These are phyloP conservation scores for Tetrahymena elliotti DNA, from an alignment of 73 alveolate species.

Conservation along the genomic window DNA sequence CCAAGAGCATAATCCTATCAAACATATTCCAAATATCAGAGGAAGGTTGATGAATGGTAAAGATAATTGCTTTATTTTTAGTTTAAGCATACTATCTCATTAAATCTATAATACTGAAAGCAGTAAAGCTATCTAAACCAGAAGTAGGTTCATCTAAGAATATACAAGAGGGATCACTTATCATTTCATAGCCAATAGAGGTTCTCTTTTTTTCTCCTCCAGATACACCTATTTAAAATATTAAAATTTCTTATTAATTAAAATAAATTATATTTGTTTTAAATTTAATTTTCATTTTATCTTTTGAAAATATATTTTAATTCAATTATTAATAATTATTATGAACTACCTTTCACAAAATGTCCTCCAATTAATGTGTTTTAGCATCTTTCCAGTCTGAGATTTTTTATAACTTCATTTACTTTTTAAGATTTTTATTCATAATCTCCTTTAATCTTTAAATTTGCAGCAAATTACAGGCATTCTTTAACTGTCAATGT, in stretches of 20 bases:
- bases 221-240: constrained; percentile 46
- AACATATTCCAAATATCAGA: constrained; percentile 24
- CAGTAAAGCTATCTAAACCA: constrained; percentile 84
- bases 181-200: constrained; percentile 90
- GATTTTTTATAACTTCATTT: constrained; percentile 53
- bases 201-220: constrained; percentile 96
- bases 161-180: constrained; percentile 81
- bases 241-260: background rate
- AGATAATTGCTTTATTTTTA: constrained; percentile 9
- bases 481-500: constrained; percentile 79
- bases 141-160: constrained; percentile 91
- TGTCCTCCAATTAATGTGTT: constrained; percentile 86
- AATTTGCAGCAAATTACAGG: constrained; percentile 74
- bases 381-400: constrained; percentile 65
- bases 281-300: too few relatives aligned
- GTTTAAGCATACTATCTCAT: background rate
- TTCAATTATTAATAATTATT: background rate
- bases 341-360: constrained; percentile 71
- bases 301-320: background rate
- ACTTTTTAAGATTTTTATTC: constrained; percentile 48
- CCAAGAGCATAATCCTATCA: constrained; percentile 25
- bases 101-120: constrained; percentile 31
- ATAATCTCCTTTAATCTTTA: constrained; percentile 52
- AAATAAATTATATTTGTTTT: background rate
- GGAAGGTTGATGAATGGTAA: constrained; percentile 39